Evolutionary conservation across 2,329 filamentous ascomycete genomes (phyloP).

Genomic region (Clonostachys rhizophaga): DNA sequence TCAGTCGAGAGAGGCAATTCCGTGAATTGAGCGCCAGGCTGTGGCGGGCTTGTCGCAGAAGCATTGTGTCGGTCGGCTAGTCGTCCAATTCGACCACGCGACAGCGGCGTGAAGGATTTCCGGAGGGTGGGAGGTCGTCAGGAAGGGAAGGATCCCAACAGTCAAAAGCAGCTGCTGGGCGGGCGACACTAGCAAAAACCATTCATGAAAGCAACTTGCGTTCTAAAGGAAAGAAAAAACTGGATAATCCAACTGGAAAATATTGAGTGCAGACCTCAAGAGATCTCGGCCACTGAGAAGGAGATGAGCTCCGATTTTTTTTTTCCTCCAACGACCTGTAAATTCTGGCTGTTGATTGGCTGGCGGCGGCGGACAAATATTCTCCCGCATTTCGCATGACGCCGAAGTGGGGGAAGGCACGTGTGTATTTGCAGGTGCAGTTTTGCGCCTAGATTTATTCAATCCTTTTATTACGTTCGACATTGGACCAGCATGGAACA

Average conservation of each 20-base stretch:
- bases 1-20: background rate
- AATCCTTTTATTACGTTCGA: too few species aligned
- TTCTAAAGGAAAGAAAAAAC: background rate
- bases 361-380: too few species aligned
- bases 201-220: background rate
- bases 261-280: too few species aligned
- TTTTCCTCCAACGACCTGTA: background rate
- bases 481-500: too few species aligned
- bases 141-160: background rate
- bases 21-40: slow-evolving; percentile 1
- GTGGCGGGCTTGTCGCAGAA: slow-evolving; percentile 4
- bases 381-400: too few species aligned
- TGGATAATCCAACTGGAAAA: background rate
- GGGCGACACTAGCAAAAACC: background rate
- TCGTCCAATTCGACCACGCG: too few species aligned
- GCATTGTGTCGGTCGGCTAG: slow-evolving; percentile 2
- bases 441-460: too few species aligned
- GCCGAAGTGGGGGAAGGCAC: too few species aligned
- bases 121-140: background rate
- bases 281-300: background rate
- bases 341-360: too few species aligned
- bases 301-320: background rate
- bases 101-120: background rate
- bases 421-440: too few species aligned
- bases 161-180: background rate